Conservation (phyloP, 2,329 filamentous ascomycete species). For the Huntiella omanensis region DNA sequence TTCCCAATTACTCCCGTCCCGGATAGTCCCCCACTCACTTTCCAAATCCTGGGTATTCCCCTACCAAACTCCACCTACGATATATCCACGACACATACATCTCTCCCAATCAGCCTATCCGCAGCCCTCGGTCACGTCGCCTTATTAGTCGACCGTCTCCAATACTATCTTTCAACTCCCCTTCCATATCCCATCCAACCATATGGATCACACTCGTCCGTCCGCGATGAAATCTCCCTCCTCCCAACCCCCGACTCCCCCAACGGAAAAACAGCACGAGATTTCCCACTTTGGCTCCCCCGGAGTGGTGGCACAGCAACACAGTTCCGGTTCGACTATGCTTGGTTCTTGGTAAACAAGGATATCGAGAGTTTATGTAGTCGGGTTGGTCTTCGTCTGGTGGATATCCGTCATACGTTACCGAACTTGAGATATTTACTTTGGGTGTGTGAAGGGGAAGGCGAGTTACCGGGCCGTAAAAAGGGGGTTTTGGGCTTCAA, state of each 20-base stretch:
- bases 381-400: slow-evolving; percentile 52
- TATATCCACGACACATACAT: slow-evolving; percentile 20
- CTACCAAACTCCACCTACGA: slow-evolving; percentile 70
- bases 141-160: slow-evolving; percentile 54
- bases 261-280: slow-evolving; percentile 22
- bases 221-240: slow-evolving; percentile 55
- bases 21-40: slow-evolving; percentile 45
- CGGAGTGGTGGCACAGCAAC: slow-evolving; percentile 43
- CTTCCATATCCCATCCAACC: slow-evolving; percentile 64
- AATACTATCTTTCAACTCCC: slow-evolving; percentile 62
- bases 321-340: slow-evolving; percentile 88
- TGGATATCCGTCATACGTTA: slow-evolving; percentile 81
- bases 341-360: slow-evolving; percentile 91
- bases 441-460: slow-evolving; percentile 64
- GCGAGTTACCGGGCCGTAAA: slow-evolving; percentile 42
- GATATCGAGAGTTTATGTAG: slow-evolving; percentile 57
- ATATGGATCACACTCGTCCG: slow-evolving; percentile 54
- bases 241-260: slow-evolving; percentile 24
- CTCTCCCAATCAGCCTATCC: slow-evolving; percentile 51
- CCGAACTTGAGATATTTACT: slow-evolving; percentile 87
- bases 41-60: slow-evolving; percentile 61
- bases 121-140: slow-evolving; percentile 69
- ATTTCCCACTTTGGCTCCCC: slow-evolving; percentile 61
- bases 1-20: slow-evolving; percentile 57
- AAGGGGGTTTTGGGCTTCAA: slow-evolving; percentile 26